Evolutionary conservation across 176 grass and related monocot genomes (phyloP), one percentile per base, ranked within the genome.

Genomic region (Tillandsia fasciculata): DNA sequence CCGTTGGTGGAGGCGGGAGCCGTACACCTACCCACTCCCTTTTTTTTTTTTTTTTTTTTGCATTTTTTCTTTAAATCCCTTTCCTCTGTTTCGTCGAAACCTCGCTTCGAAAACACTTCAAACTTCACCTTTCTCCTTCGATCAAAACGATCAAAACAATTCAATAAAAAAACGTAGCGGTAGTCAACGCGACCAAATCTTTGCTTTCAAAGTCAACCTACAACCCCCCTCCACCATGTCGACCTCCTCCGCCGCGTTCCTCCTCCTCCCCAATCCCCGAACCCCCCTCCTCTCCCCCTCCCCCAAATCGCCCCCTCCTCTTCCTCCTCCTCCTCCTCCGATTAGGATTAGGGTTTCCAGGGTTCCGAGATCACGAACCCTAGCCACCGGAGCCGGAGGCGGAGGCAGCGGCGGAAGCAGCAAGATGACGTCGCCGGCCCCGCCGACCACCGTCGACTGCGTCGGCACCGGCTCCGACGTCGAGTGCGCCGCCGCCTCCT

Each of bases 391-490:
- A 26, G 67, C 61, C 51, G 50, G 77, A 11, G 63, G 22, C 18
- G 52, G 66, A 42, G 33, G 63, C 65, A 68, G 29, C 48, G 67
- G 67, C 42, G 50, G 77, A 9, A 63, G 22, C 18, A 52, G 66
- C 13, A 63, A 53, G 47, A 75, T 71, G 72, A 51, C 75, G 28
- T 12, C 65, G 48, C 64, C 52, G 49, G 27, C 18, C 2, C 26
- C 7, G 59, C 28, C 48, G 49, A 9, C 81, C 48, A 42, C 82
- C 29, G 54, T 83, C 20, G 86, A 89, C 50, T 82, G 83, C 74
- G 83, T 91, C 27, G 86, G 83, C 29, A 79, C 76, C 10, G 81
- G 86, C 17, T 26, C 78, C 11, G 83, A 96, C 18, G 83, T 85
- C 26, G 88, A 89, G 79, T 82, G 85, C 74, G 56, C 78, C 48